phyloP scores from a whole-genome alignment of 805 yeast species.

The Metschnikowia peoriensis region DNA sequence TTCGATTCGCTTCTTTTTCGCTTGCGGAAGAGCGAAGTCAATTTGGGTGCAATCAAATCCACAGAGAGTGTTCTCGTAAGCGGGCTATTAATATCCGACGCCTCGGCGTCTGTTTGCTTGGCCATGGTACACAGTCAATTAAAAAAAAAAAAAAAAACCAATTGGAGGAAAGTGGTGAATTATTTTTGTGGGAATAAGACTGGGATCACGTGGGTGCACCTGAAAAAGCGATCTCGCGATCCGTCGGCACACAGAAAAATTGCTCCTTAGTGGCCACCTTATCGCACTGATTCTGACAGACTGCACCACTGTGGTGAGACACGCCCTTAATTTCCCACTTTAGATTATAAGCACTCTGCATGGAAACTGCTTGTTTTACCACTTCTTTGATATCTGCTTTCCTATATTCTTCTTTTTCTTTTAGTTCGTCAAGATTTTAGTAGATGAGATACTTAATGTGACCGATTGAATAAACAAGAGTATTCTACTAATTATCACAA shows the following conservation, averaged over 20 bases:
- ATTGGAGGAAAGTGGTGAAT: background rate
- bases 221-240: slow-evolving; percentile 5
- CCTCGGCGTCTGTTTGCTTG: slow-evolving; percentile 9
- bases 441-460: no score
- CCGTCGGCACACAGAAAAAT: slow-evolving; percentile 3
- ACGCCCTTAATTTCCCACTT: no score
- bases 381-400: no score
- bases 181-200: slow-evolving; percentile 9
- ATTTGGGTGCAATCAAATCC: slow-evolving; percentile 38
- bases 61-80: slow-evolving; percentile 38
- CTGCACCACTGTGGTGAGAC: background rate
- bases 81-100: slow-evolving; percentile 12
- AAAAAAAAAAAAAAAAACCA: no score
- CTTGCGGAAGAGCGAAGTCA: slow-evolving; percentile 27
- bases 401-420: no score
- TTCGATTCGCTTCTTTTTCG: slow-evolving; percentile 18
- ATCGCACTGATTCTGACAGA: background rate
- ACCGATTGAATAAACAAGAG: no score
- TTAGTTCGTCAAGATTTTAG: no score
- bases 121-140: slow-evolving; percentile 3
- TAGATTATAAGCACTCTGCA: slow-evolving; percentile 4
- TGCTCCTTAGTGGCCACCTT: background rate
- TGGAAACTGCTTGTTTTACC: no score
- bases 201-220: slow-evolving; percentile 10
- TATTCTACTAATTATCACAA: no score